phyloP scores from a whole-genome alignment of 306 rosid genomes.

The Vigna radiata region DNA sequence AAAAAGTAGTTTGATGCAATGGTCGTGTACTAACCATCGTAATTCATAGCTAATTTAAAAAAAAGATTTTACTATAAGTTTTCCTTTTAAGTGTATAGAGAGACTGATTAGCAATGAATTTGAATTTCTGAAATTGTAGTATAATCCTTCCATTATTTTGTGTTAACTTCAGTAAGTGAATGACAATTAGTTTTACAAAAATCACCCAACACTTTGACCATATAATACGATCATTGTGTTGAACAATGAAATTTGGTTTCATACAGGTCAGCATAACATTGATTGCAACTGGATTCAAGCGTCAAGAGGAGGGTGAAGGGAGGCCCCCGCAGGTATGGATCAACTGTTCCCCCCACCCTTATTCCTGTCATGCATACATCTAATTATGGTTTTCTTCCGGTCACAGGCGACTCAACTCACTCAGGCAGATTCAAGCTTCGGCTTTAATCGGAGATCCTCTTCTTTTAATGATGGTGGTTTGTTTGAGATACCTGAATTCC shows the following conservation, averaged over 20 bases:
- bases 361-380: background rate
- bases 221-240: background rate
- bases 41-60: background rate
- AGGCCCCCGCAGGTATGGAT: conserved; percentile 67
- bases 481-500: conserved; percentile 87
- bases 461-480: conserved; percentile 62
- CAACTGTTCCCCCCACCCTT: background rate
- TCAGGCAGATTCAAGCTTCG: conserved; percentile 62
- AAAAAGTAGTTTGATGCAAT: background rate
- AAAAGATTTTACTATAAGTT: background rate
- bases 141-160: background rate
- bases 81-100: background rate
- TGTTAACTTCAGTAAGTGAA: background rate
- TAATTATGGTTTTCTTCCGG: conserved; percentile 26
- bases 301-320: conserved; percentile 81
- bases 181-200: background rate
- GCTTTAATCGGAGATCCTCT: conserved; percentile 69
- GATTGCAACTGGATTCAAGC: conserved; percentile 93
- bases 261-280: conserved; percentile 83
- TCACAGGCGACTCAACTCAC: conserved; percentile 64
- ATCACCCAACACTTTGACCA: background rate
- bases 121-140: background rate
- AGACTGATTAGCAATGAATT: background rate
- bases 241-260: conserved; percentile 25
- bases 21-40: background rate